Evolutionary conservation across 371 early-diverging fungal species (phyloP).

Genomic region (Mortierella sp.): DNA sequence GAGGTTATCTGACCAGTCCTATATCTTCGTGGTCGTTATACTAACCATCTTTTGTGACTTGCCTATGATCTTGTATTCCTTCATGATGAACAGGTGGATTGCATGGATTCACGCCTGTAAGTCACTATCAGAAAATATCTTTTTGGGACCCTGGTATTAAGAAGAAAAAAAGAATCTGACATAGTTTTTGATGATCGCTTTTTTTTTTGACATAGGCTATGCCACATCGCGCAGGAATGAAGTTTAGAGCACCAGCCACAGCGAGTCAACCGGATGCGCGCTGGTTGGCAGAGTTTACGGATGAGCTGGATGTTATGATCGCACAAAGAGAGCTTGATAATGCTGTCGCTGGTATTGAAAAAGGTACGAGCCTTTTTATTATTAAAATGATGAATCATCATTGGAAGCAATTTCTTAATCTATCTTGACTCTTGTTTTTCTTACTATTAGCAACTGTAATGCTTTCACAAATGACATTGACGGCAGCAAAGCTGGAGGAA

Average conservation of each 20-base stretch:
- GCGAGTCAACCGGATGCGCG: conserved; percentile 60
- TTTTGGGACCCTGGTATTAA: not conserved
- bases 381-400: not conserved
- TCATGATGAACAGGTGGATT: conserved; percentile 15
- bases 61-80: not conserved
- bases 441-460: conserved; percentile 32
- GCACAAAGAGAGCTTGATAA: conserved; percentile 88
- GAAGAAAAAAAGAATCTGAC: not conserved
- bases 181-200: not conserved
- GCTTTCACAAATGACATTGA: conserved; percentile 56
- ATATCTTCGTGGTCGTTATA: not conserved
- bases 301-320: conserved; percentile 90
- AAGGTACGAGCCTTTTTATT: conserved; percentile 60
- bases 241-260: conserved; percentile 20
- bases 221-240: conserved; percentile 46
- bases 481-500: conserved; percentile 59
- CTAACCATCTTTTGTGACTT: not conserved
- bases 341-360: conserved; percentile 80
- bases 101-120: conserved; percentile 42
- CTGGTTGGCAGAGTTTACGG: conserved; percentile 83
- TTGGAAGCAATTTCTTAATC: not conserved
- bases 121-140: not conserved
- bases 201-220: conserved; percentile 20
- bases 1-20: not conserved
- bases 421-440: not conserved